A percentile compares a stretch with the other conserved stretches of the same genome.
These are phyloP conservation scores for Powellomyces hirtus DNA, from an alignment of 192 early-diverging fungal species.

Conservation along the genomic window DNA sequence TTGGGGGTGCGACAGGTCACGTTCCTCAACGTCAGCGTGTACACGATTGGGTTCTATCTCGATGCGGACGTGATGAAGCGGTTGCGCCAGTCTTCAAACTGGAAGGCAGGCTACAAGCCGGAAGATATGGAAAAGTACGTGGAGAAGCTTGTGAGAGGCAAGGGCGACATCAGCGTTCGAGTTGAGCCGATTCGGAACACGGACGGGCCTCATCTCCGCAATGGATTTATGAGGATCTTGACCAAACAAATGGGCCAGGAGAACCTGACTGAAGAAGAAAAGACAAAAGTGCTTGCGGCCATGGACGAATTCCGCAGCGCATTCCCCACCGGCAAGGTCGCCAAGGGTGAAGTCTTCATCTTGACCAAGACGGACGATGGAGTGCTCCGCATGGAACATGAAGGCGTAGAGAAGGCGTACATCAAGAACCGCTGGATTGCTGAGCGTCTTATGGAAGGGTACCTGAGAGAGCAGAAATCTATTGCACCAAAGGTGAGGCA, in stretches of 20 bases:
- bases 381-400: constrained; percentile 27
- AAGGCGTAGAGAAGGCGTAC: constrained; percentile 20
- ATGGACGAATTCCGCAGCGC: constrained; percentile 21
- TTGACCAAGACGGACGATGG: constrained; percentile 33
- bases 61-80: constrained; percentile 1
- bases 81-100: background rate
- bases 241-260: constrained; percentile 22
- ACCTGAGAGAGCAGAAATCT: constrained; percentile 20
- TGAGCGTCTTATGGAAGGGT: constrained; percentile 37
- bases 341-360: constrained; percentile 11
- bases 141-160: constrained; percentile 12
- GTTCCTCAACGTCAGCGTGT: constrained; percentile 35
- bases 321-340: constrained; percentile 32
- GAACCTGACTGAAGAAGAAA: background rate
- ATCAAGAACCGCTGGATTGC: constrained; percentile 33
- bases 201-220: constrained; percentile 44
- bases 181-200: constrained; percentile 38
- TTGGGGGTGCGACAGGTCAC: constrained; percentile 42
- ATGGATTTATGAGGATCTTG: constrained; percentile 47
- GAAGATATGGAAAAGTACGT: constrained; percentile 6
- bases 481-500: background rate
- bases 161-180: constrained; percentile 2
- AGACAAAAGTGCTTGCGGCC: constrained; percentile 1
- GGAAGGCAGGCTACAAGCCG: background rate
- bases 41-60: constrained; percentile 35